Percentiles rank a stretch among this genome's conserved stretches.
These are phyloP conservation scores for Penicillium verhagenii DNA, from an alignment of 495 filamentous ascomycete genomes.

Conservation along the genomic window DNA sequence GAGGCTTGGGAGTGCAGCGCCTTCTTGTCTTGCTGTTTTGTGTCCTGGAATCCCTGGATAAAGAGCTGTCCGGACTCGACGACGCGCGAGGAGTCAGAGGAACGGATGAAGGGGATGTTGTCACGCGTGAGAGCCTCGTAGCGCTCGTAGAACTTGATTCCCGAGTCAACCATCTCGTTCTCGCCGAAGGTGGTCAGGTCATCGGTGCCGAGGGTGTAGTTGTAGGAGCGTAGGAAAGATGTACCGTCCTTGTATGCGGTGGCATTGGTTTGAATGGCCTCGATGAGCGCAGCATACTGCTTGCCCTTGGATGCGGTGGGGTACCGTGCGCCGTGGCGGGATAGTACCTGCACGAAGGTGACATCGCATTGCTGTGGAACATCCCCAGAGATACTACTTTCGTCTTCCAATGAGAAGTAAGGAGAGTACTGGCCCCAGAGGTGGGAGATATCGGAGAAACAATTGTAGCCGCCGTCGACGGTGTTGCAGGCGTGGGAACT, in stretches of 20 bases:
- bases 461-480: slow-evolving; percentile 62
- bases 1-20: slow-evolving; percentile 33
- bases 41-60: slow-evolving; percentile 65
- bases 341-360: slow-evolving; percentile 76
- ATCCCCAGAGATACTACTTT: slow-evolving; percentile 51
- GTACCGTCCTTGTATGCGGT: slow-evolving; percentile 55
- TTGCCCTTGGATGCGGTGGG: slow-evolving; percentile 64
- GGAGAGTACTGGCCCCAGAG: slow-evolving; percentile 87
- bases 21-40: slow-evolving; percentile 45
- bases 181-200: slow-evolving; percentile 72
- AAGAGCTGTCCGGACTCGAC: slow-evolving; percentile 71
- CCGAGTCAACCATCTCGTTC: slow-evolving; percentile 72
- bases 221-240: slow-evolving; percentile 65
- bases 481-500: slow-evolving; percentile 51
- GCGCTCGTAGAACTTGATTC: slow-evolving; percentile 67
- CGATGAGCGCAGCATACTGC: slow-evolving; percentile 55
- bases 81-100: slow-evolving; percentile 69
- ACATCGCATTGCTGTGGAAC: slow-evolving; percentile 64
- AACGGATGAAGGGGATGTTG: slow-evolving; percentile 66
- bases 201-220: slow-evolving; percentile 71
- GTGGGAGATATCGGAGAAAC: slow-evolving; percentile 57
- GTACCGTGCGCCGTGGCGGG: slow-evolving; percentile 80
- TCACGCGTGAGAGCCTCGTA: slow-evolving; percentile 58
- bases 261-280: slow-evolving; percentile 58
- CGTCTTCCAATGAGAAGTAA: slow-evolving; percentile 61